Evolutionary conservation across 805 yeast genomes (phyloP).

Genomic region (Candida sonorensis): DNA sequence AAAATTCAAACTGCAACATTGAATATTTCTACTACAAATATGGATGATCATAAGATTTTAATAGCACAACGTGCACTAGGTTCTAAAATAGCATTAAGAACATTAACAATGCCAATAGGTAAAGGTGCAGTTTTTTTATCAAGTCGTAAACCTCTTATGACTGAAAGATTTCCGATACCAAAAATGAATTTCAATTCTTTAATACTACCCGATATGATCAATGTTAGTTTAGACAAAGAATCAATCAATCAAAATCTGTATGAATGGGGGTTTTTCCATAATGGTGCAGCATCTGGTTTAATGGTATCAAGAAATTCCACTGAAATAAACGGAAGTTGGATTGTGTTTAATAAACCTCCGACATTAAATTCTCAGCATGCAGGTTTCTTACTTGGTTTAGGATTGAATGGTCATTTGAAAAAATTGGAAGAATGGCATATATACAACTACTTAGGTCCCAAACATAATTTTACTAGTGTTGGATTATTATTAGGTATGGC

Average conservation of each 20-base stretch:
- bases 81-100: constrained; percentile 56
- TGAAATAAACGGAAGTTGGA: constrained; percentile 86
- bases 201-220: constrained; percentile 58
- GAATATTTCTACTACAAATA: constrained; percentile 29
- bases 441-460: constrained; percentile 86
- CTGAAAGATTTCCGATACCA: constrained; percentile 80
- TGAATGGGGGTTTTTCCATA: constrained; percentile 87
- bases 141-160: constrained; percentile 67
- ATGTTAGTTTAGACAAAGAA: constrained; percentile 52
- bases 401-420: constrained; percentile 82
- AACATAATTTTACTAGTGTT: constrained; percentile 75
- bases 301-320: constrained; percentile 57
- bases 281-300: constrained; percentile 85
- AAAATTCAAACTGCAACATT: constrained; percentile 49
- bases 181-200: constrained; percentile 61
- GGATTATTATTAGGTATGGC: constrained; percentile 90
- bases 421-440: constrained; percentile 93
- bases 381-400: constrained; percentile 89
- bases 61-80: constrained; percentile 52
- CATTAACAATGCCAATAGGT: constrained; percentile 71
- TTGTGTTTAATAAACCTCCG: constrained; percentile 75
- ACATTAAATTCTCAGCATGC: constrained; percentile 77
- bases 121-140: constrained; percentile 67
- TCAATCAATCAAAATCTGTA: constrained; percentile 39
- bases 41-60: constrained; percentile 50